Conservation (phyloP, 2,329 filamentous ascomycete species). For the Ramularia collo-cygni region DNA sequence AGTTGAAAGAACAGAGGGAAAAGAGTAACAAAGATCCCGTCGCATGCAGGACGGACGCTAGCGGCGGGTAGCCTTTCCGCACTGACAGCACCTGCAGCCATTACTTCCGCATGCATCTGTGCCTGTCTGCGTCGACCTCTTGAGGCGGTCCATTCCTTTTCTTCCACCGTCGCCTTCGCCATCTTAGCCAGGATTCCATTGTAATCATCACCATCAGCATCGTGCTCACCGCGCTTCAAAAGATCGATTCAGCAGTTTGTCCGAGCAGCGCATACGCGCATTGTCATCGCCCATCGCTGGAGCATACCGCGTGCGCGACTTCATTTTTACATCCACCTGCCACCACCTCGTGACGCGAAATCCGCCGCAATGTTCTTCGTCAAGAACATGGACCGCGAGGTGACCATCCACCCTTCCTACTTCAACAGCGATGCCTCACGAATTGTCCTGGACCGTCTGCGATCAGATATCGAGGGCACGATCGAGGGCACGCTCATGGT, state of each 20-base stretch:
- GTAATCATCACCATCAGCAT: too few species aligned
- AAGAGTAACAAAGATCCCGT: too few species aligned
- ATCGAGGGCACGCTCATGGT: constrained; percentile 96
- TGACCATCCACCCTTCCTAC: constrained; percentile 93
- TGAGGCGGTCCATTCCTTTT: constrained; percentile 1
- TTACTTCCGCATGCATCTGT: too few species aligned
- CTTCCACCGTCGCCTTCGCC: not conserved
- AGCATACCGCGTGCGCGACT: too few species aligned
- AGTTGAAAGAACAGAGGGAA: too few species aligned
- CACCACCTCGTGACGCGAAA: not conserved
- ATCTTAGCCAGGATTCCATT: too few species aligned
- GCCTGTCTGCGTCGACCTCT: not conserved
- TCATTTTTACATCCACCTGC: not conserved
- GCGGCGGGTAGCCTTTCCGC: not conserved
- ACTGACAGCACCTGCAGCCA: too few species aligned
- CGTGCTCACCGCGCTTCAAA: too few species aligned
- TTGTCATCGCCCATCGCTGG: too few species aligned
- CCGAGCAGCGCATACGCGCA: too few species aligned
- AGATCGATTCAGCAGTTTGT: too few species aligned
- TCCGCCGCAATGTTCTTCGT: constrained; percentile 83
- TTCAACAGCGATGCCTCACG: constrained; percentile 92
- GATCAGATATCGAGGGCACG: constrained; percentile 89
- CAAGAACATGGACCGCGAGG: constrained; percentile 89
- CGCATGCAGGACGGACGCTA: too few species aligned
- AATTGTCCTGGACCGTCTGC: constrained; percentile 79